Evolutionary conservation across 2,329 filamentous ascomycete genomes (phyloP), one percentile per base, ranked within the genome.

Genomic region (Ascochyta pisi): DNA sequence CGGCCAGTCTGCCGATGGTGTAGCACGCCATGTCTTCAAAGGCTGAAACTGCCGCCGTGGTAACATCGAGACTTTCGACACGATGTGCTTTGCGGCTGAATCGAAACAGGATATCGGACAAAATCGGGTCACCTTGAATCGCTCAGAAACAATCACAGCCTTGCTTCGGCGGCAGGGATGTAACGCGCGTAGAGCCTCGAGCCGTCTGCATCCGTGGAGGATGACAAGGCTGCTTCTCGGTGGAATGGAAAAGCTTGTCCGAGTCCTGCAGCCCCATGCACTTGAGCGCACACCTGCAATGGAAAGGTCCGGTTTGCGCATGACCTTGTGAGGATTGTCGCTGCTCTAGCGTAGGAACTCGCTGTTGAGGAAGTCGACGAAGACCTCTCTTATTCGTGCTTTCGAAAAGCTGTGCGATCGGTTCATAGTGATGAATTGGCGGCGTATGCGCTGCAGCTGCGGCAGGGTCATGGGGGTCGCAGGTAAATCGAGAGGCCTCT

Each of bases 371-470:
- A 76, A 76, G 52, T 75, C 72, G 47, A 77, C 71, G 55, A 77
- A 77, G 44, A 75, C 66, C 42, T 75, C 73, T 57, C 68, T 71
- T 42, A 76, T 69, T 34, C 74, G 61, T 13, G 68, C 63, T 52
- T 77, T 77, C n/a, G 73, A 72, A 46, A 82, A 66, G 44, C 67
- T 76, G 62, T 92, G 70, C 82, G 89, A 68, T 78, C 91, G 81
- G 65, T 93, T 93, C 72, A 96, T 74, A 5, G 82, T 84, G 65
- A 94, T 87, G 76, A 91, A 96, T 44, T 92, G 90, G 66, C 91
- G 83, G 57, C 91, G 82, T 64, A 93, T 78, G 61, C 91, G 83
- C 77, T 96, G 91, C 63, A 96, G 77, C 71, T 92, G 89, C 8
- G 91, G 88, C 39, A 95, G 71, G 1, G 88, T 88, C 45, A 92